A percentile compares a stretch with the other conserved stretches of the same genome.
These are phyloP conservation scores for Sutorius australiensis DNA, from an alignment of 768 basidiomycete species.

Conservation along the genomic window DNA sequence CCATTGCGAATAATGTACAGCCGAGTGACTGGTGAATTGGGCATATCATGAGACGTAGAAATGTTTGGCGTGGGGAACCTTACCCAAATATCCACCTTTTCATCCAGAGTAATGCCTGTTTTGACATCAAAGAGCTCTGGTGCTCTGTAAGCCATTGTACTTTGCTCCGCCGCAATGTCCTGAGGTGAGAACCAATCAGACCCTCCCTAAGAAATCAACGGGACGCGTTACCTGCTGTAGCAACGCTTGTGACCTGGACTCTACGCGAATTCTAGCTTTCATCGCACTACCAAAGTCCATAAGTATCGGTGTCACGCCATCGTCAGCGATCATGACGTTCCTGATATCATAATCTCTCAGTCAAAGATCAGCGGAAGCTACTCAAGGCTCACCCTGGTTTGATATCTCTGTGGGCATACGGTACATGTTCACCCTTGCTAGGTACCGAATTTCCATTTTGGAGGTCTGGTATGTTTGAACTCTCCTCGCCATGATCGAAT, in stretches of 20 bases:
- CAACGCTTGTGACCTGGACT: constrained; percentile 82
- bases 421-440: constrained; percentile 56
- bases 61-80: constrained; percentile 18
- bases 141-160: constrained; percentile 97
- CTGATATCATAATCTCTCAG: constrained; percentile 37
- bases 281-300: constrained; percentile 97
- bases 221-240: constrained; percentile 68
- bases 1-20: constrained; percentile 90
- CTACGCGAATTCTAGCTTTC: constrained; percentile 79
- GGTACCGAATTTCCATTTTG: constrained; percentile 34
- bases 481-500: constrained; percentile 73
- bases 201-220: background rate
- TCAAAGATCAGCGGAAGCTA: background rate
- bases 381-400: constrained; percentile 78
- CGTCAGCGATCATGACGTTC: constrained; percentile 96
- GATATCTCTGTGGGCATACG: constrained; percentile 95
- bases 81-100: constrained; percentile 98
- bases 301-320: constrained; percentile 77
- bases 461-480: constrained; percentile 39
- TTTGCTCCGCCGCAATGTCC: constrained; percentile 97
- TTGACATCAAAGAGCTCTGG: constrained; percentile 98
- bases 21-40: constrained; percentile 74
- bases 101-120: constrained; percentile 80
- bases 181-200: constrained; percentile 26
- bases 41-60: background rate